A percentile compares a stretch with the other conserved stretches of the same genome.
Conservation (phyloP, 2,329 filamentous ascomycete genomes). For the Talaromyces funiculosus region DNA sequence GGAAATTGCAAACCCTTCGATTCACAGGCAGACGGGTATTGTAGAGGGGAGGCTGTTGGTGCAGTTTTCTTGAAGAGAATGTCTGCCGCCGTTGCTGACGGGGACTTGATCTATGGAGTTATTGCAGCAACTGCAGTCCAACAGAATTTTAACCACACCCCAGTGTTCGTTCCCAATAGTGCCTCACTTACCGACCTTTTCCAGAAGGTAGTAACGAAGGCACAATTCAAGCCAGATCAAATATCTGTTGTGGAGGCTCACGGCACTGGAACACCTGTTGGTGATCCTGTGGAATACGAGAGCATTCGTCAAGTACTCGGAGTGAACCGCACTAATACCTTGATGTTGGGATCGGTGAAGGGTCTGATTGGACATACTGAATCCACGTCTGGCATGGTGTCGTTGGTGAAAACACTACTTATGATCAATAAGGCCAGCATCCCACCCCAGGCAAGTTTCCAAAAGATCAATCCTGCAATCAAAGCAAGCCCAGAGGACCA, state of each 20-base stretch:
- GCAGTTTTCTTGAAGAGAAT: slow-evolving; percentile 48
- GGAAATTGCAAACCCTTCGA: slow-evolving; percentile 49
- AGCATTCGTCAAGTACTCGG: slow-evolving; percentile 9
- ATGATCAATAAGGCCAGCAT: slow-evolving; percentile 32
- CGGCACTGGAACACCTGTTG: slow-evolving; percentile 26
- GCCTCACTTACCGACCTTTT: neutral
- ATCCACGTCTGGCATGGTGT: slow-evolving; percentile 21
- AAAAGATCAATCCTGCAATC: neutral
- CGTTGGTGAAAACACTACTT: slow-evolving; percentile 25
- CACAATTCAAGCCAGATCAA: slow-evolving; percentile 14
- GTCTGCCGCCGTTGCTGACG: slow-evolving; percentile 40
- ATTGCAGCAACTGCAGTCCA: slow-evolving; percentile 28
- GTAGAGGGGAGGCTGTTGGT: slow-evolving; percentile 47
- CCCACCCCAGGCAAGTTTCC: slow-evolving; percentile 23
- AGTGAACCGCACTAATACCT: slow-evolving; percentile 4
- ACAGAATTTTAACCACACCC: slow-evolving; percentile 24
- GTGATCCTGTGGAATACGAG: slow-evolving; percentile 20
- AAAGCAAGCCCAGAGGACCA: neutral
- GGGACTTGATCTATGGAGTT: slow-evolving; percentile 36
- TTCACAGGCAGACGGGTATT: slow-evolving; percentile 43
- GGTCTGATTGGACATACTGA: neutral
- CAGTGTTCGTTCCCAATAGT: slow-evolving; percentile 23
- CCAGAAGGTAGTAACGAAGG: neutral
- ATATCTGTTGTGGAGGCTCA: slow-evolving; percentile 32
- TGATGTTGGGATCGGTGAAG: neutral